A percentile compares a stretch with the other conserved stretches of the same genome.
phyloP scores from a whole-genome alignment of 164 flowering plant genomes.

The Echeveria elegans region DNA sequence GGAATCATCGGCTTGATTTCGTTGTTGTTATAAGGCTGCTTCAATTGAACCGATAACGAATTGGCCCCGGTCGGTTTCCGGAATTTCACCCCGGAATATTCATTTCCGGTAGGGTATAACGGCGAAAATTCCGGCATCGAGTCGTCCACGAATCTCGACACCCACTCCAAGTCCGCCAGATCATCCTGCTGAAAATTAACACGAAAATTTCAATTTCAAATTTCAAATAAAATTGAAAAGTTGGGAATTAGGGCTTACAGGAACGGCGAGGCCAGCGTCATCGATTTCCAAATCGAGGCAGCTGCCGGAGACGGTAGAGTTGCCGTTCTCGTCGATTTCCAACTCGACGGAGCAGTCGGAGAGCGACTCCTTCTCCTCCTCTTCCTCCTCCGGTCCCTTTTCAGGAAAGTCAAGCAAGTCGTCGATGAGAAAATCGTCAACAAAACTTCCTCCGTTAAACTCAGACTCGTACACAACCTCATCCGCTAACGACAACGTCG shows the following conservation, averaged over 20 bases:
- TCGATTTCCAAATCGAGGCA: constrained; percentile 20
- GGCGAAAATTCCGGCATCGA: constrained; percentile 37
- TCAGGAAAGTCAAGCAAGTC: constrained; percentile 54
- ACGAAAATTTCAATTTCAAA: constrained; percentile 2
- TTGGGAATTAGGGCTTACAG: constrained; percentile 29
- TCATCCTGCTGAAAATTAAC: constrained; percentile 45
- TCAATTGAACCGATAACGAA: constrained; percentile 13
- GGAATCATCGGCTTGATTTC: constrained; percentile 26
- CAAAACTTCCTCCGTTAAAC: constrained; percentile 10
- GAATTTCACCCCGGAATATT: constrained; percentile 3
- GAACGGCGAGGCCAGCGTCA: constrained; percentile 34
- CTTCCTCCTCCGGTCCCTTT: constrained; percentile 28
- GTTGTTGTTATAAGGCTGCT: neutral
- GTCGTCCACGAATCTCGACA: constrained; percentile 76
- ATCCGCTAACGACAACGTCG: constrained; percentile 15
- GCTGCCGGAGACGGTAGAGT: constrained; percentile 13
- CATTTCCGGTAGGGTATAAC: constrained; percentile 13
- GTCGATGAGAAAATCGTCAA: constrained; percentile 61
- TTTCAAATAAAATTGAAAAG: neutral
- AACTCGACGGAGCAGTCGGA: constrained; percentile 17
- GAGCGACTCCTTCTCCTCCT: constrained; percentile 21
- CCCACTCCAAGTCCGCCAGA: constrained; percentile 57
- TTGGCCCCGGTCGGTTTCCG: constrained; percentile 21
- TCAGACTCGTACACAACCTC: constrained; percentile 15
- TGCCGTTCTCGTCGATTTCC: neutral